Evolutionary conservation across 139 green algal species (phyloP), one percentile per base, ranked within the genome.

Genomic region (Chlorella ohadii): DNA sequence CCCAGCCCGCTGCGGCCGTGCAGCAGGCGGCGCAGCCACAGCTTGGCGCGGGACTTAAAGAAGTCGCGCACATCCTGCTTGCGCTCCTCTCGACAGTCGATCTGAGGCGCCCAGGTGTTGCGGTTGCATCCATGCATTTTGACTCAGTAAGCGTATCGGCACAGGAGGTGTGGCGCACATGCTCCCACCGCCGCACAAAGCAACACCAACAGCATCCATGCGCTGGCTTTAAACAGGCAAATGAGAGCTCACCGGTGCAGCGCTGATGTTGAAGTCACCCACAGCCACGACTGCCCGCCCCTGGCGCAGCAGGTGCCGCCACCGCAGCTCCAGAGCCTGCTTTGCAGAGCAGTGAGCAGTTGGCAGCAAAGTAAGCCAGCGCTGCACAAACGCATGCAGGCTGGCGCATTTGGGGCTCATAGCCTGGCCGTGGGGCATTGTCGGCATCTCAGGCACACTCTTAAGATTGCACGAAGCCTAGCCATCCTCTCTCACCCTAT

Each of bases 211-310:
- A 51, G 44, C 44, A 51, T 16, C 7, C 44, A 51, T 51, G 44
- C 7, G 44, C 6, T 51, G 9, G 44, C 44, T 36, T 1, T 20
- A 67, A 33, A 31, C 31, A 67, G 44, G 72, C 25, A 19, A 64
- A 27, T 28, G 27, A 7, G 41, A 17, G 41, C 77, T 74, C 63
- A 83, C 78, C 15, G 82, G 78, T 0, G 63, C 16, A 0, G 88
- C 88, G 9, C 78, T 72, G 75, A 97, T 95, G 91, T 98, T 98
- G 59, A 96, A 88, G 84, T 98, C 94, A 0, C 94, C 94, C 15
- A 91, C 83, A 11, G 91, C 65, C 33, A 97, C 38, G 51, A 96
- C 90, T 6, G 83, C 78, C 13, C 89, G 78, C 3, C 93, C 92
- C 31, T 34, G 39, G 1, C n/a, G 16, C 63, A 92, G 44, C 19